Conservation (phyloP, 257 asterid genomes). For the Solanum appendiculatum region DNA sequence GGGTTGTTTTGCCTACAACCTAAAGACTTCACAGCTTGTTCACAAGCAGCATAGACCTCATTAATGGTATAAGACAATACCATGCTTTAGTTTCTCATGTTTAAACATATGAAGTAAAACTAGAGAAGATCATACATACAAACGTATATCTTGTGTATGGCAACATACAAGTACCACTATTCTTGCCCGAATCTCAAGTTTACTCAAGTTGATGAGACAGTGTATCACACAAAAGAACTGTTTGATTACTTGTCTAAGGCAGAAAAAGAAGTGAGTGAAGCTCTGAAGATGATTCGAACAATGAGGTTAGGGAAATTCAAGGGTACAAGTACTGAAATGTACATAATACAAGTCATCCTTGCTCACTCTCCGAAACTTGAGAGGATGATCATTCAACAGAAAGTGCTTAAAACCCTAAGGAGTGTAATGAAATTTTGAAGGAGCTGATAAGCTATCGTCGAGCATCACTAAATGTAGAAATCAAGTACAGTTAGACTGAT, state of each 20-base stretch:
- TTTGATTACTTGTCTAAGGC: not conserved
- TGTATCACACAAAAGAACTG: not conserved
- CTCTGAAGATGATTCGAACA: not conserved
- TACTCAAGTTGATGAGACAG: not conserved
- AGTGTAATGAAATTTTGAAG: not conserved
- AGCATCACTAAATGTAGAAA: not conserved
- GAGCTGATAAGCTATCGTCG: not conserved
- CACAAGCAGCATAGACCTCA: not conserved
- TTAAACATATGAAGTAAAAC: not conserved
- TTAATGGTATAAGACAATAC: not conserved
- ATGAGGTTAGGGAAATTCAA: not conserved
- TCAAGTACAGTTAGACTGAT: too few relatives aligned
- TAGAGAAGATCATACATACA: not conserved
- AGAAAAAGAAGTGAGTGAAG: not conserved
- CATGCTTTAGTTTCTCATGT: not conserved
- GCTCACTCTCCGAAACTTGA: not conserved
- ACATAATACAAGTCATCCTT: not conserved
- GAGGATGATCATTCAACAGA: not conserved
- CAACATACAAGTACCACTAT: not conserved
- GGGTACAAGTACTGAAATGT: not conserved
- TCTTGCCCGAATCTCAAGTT: not conserved
- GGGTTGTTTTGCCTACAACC: too few relatives aligned
- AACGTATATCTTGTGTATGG: not conserved
- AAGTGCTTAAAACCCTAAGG: not conserved
- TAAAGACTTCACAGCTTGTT: too few relatives aligned